Base-by-base conservation (phyloP, 805 yeast species). In the Candida coleopterorum region DNA sequence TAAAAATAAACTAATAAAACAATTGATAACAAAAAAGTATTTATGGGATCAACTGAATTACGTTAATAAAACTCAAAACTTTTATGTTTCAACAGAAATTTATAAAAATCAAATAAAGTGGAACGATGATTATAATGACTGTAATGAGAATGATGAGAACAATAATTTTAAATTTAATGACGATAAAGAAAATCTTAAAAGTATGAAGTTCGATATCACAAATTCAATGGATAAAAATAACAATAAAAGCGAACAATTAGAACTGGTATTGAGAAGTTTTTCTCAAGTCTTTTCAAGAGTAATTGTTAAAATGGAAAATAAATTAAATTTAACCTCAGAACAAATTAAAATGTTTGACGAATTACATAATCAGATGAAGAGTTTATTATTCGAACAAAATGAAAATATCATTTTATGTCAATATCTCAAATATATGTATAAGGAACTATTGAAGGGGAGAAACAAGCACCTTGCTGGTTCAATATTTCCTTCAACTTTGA, bases 21-120 rank as follows among this genome's bases (percentile, higher is more conserved):
- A 49, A 29, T 44, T 65, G 12, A 60, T 66, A 18, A 59, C 68
- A 1, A 51, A 52, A 10, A 67, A 64, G 38, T 56, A 53, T 27
- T 38, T 54, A 18, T 64, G 70, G 69, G 68, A 64, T 44, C 63
- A 60, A 39, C 67, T 60, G 2, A 55, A 65, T 40, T 64, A 59
- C 43, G 48, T 57, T 9, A 24, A 47, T 9, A 53, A 57, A 35
- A 47, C 49, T 6, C 60, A 56, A 18, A 54, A 60, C 25, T 56
- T 55, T 36, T 64, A 64, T 36, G 52, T 60, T 3, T 68, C 70
- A 2, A 66, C 70, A 1, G 70, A 62, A 35, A 42, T 62, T 6
- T 51, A 48, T 2, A 34, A 50, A n/a, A 57, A 62, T 42, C 68
- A 61, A 38, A 41, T 53, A 27, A 52, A 52, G 38, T 61, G 66